Conservation (phyloP, 2,329 filamentous ascomycete species). For the Exophiala oligosperma region DNA sequence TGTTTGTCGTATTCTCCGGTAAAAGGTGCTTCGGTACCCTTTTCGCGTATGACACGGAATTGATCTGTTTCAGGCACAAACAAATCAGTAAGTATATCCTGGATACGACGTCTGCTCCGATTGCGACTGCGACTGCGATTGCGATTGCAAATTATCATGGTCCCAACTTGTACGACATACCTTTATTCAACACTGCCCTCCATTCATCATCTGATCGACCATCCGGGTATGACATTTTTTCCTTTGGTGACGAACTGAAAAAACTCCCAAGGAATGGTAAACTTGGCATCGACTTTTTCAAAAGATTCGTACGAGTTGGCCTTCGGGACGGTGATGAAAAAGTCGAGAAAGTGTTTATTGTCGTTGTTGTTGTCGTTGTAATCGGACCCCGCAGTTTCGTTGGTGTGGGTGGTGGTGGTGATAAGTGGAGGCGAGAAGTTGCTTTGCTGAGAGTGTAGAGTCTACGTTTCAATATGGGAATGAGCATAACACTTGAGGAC, state of each 20-base stretch:
- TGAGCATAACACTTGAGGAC: conserved; percentile 42
- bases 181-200: conserved; percentile 76
- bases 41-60: conserved; percentile 88
- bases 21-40: conserved; percentile 82
- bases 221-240: conserved; percentile 66
- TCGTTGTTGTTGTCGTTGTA: too few species aligned
- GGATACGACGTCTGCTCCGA: too few species aligned
- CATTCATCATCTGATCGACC: conserved; percentile 81
- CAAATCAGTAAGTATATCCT: background rate
- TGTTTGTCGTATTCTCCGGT: conserved; percentile 88
- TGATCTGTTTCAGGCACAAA: conserved; percentile 64
- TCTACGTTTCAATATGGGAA: conserved; percentile 48
- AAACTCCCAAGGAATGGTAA: conserved; percentile 78
- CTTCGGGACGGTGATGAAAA: conserved; percentile 33
- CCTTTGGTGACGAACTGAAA: conserved; percentile 62
- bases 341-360: background rate
- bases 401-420: background rate
- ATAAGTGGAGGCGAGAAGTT: conserved; percentile 29
- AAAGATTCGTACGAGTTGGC: conserved; percentile 35
- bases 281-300: conserved; percentile 65
- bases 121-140: conserved; percentile 33
- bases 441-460: conserved; percentile 51
- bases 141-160: too few species aligned
- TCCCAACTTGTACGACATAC: conserved; percentile 42
- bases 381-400: conserved; percentile 6